Conservation (phyloP, 805 yeast genomes). For the Pachysolen tannophilus region DNA sequence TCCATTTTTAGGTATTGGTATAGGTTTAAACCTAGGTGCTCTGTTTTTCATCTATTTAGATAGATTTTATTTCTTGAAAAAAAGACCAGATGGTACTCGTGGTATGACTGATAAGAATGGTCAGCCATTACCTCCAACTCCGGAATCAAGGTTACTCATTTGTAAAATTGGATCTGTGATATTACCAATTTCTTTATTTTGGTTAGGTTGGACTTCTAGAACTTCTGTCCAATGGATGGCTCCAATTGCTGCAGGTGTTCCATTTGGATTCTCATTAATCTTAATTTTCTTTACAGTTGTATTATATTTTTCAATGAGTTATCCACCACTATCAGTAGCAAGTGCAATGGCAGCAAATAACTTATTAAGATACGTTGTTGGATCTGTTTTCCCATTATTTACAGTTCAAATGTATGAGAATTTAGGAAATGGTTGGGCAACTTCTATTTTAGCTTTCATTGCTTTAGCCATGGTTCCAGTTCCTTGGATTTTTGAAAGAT, state of each 20-base stretch:
- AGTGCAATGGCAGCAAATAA: slow-evolving; percentile 90
- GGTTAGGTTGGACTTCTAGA: slow-evolving; percentile 77
- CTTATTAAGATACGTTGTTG: slow-evolving; percentile 63
- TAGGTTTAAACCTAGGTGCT: slow-evolving; percentile 57
- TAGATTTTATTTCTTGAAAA: slow-evolving; percentile 40
- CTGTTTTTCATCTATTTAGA: slow-evolving; percentile 42
- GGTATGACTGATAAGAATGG: slow-evolving; percentile 50
- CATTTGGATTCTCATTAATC: slow-evolving; percentile 70
- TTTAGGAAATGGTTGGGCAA: slow-evolving; percentile 74
- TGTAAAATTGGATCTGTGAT: slow-evolving; percentile 63
- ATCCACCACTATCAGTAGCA: slow-evolving; percentile 72
- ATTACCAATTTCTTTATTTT: slow-evolving; percentile 62
- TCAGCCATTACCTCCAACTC: slow-evolving; percentile 43
- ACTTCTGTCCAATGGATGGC: slow-evolving; percentile 64
- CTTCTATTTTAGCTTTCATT: slow-evolving; percentile 57
- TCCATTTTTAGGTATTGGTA: slow-evolving; percentile 64
- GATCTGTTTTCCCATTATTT: slow-evolving; percentile 79
- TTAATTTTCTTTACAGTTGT: slow-evolving; percentile 64
- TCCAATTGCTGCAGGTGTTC: slow-evolving; percentile 68
- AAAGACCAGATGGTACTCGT: slow-evolving; percentile 53
- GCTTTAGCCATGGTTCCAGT: slow-evolving; percentile 66
- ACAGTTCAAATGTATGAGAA: slow-evolving; percentile 75
- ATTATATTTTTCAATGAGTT: slow-evolving; percentile 60
- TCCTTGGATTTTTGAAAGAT: slow-evolving; percentile 59
- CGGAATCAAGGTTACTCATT: slow-evolving; percentile 52